Percentiles rank a stretch among this genome's conserved stretches.
These are phyloP conservation scores for Tetrahymena malaccensis DNA, from an alignment of 73 alveolate species.

Conservation along the genomic window DNA sequence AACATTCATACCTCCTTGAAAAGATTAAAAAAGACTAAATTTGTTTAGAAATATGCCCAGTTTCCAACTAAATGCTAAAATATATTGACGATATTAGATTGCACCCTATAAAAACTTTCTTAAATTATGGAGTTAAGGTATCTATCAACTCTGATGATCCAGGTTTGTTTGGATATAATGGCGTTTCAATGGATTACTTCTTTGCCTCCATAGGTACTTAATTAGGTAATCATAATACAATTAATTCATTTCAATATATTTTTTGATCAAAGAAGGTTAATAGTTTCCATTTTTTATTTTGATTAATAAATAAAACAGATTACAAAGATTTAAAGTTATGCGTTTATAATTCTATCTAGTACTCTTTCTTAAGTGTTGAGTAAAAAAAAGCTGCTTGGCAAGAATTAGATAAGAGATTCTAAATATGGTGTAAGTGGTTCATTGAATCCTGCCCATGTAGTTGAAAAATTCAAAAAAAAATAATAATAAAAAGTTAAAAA, in stretches of 20 bases:
- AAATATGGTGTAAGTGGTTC: not conserved
- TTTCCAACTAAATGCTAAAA: slow-evolving; percentile 37
- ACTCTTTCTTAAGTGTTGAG: not conserved
- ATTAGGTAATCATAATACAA: not conserved
- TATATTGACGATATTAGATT: slow-evolving; percentile 46
- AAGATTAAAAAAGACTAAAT: not conserved
- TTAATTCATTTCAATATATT: not conserved
- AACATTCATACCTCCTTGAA: not conserved
- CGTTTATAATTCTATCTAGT: not conserved
- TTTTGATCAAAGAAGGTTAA: not conserved
- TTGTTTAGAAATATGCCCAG: slow-evolving; percentile 29
- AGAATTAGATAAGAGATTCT: not conserved
- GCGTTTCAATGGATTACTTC: slow-evolving; percentile 44
- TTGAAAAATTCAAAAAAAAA: not conserved
- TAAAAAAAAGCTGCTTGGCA: not conserved
- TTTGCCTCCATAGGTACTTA: not conserved
- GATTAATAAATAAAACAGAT: not conserved
- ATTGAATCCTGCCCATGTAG: not conserved
- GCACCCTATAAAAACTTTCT: slow-evolving; percentile 47
- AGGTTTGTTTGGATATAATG: slow-evolving; percentile 51
- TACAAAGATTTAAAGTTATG: not conserved
- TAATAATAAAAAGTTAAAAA: too few species aligned
- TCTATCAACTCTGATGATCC: slow-evolving; percentile 63
- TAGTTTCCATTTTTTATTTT: not conserved
- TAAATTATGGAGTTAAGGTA: slow-evolving; percentile 44